Evolutionary conservation across 2,329 filamentous ascomycete species (phyloP).

Genomic region (Lachnellula willkommii): DNA sequence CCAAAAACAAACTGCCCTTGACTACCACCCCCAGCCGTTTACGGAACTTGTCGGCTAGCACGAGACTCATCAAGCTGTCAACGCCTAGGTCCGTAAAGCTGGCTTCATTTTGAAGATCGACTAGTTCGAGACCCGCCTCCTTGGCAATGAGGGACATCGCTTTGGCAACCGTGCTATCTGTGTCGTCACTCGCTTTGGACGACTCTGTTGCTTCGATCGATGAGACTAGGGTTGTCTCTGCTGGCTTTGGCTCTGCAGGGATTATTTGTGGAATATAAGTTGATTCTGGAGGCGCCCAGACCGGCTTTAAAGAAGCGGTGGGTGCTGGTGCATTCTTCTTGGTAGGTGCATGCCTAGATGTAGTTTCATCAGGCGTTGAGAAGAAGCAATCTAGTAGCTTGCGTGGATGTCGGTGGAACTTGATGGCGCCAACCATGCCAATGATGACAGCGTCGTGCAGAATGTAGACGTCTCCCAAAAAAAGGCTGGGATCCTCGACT

Average conservation of each 20-base stretch:
- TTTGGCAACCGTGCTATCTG: conserved; percentile 19
- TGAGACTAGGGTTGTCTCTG: background rate
- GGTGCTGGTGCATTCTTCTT: background rate
- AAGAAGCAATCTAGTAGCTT: conserved; percentile 38
- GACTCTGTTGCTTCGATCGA: too few relatives aligned
- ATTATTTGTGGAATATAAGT: too few relatives aligned
- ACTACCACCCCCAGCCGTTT: conserved; percentile 32
- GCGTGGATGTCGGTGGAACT: conserved; percentile 35
- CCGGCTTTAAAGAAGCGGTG: conserved; percentile 9
- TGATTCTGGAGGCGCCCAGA: background rate
- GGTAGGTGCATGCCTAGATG: conserved; percentile 6
- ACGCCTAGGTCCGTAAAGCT: conserved; percentile 32
- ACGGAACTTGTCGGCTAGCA: conserved; percentile 30
- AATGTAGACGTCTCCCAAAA: conserved; percentile 32
- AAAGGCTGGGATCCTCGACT: conserved; percentile 25
- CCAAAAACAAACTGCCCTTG: conserved; percentile 31
- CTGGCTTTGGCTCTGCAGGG: background rate
- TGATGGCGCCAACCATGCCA: conserved; percentile 29
- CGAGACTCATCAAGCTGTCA: conserved; percentile 33
- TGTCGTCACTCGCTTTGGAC: conserved; percentile 21
- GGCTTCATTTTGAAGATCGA: conserved; percentile 25
- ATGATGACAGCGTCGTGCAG: conserved; percentile 30
- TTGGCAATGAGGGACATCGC: conserved; percentile 31
- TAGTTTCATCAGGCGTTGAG: conserved; percentile 30
- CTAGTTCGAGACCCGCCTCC: conserved; percentile 26